A percentile compares a stretch with the other conserved stretches of the same genome.
Conservation (phyloP, 1,284 basidiomycete genomes). For the Moniliella sp. region DNA sequence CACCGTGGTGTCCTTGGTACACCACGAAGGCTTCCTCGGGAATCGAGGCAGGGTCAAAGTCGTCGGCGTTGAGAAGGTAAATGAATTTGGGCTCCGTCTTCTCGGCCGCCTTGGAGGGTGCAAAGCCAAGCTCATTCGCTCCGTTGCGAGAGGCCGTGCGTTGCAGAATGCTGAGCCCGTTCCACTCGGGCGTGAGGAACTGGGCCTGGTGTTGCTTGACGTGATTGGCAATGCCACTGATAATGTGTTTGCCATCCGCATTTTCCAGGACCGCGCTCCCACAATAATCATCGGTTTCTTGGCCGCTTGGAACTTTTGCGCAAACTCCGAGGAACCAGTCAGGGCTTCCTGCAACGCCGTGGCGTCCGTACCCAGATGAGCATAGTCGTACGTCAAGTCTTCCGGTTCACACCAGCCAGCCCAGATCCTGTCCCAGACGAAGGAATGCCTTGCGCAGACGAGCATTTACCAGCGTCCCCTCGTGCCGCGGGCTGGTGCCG, state of each 20-base stretch:
- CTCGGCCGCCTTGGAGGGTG: conserved; percentile 52
- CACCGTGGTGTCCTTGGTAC: conserved; percentile 96
- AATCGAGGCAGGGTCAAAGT: conserved; percentile 70
- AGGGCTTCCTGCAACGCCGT: conserved; percentile 62
- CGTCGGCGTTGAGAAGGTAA: conserved; percentile 88
- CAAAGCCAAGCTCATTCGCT: conserved; percentile 82
- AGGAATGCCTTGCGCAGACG: conserved; percentile 87
- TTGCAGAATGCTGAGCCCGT: conserved; percentile 79
- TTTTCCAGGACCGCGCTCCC: conserved; percentile 73
- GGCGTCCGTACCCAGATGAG: conserved; percentile 60
- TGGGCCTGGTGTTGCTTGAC: conserved; percentile 44
- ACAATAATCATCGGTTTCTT: conserved; percentile 85
- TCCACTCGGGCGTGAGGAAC: conserved; percentile 75
- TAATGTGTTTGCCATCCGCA: conserved; percentile 58
- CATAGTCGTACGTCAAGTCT: conserved; percentile 78
- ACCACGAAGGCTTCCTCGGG: conserved; percentile 87
- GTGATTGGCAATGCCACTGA: conserved; percentile 57
- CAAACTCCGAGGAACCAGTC: conserved; percentile 52
- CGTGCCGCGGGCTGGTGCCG: conserved; percentile 89
- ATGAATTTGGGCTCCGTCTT: conserved; percentile 69
- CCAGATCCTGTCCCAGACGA: conserved; percentile 61
- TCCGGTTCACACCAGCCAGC: conserved; percentile 69
- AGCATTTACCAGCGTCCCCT: conserved; percentile 89
- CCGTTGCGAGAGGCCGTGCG: conserved; percentile 74
- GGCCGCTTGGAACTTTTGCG: conserved; percentile 65